Evolutionary conservation across 2,329 filamentous ascomycete genomes (phyloP).

Genomic region (Scolecobasidium constrictum): DNA sequence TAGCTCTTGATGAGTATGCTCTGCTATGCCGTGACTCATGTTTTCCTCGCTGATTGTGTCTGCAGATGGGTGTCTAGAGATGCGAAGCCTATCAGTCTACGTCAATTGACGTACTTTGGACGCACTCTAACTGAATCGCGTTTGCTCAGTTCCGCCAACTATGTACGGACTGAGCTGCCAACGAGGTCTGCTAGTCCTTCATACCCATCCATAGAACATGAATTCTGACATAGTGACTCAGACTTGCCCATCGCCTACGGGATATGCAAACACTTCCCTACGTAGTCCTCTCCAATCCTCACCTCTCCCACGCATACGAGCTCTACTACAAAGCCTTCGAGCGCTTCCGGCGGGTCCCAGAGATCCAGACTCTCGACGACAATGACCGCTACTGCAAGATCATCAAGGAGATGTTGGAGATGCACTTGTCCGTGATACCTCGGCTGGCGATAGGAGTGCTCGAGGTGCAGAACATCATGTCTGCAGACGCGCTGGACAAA

Average conservation of each 20-base stretch:
- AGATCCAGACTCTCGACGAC: constrained; percentile 76
- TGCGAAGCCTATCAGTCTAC: constrained; percentile 87
- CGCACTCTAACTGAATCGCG: constrained; percentile 83
- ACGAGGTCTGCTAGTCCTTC: constrained; percentile 53
- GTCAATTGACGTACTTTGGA: constrained; percentile 95
- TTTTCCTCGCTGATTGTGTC: no score
- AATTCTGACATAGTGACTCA: constrained; percentile 25
- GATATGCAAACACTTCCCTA: constrained; percentile 97
- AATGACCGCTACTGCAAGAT: constrained; percentile 80
- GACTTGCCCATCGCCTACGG: constrained; percentile 84
- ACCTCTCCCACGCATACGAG: constrained; percentile 92
- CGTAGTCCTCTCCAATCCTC: constrained; percentile 87
- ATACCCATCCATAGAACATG: not conserved
- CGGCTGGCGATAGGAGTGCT: constrained; percentile 89
- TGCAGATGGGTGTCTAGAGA: constrained; percentile 84
- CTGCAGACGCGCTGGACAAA: constrained; percentile 68
- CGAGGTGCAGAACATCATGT: constrained; percentile 76
- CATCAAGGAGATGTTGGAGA: constrained; percentile 67
- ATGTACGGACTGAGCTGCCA: constrained; percentile 88
- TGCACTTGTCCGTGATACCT: constrained; percentile 88
- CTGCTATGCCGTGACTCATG: no score
- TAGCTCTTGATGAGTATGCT: constrained; percentile 47
- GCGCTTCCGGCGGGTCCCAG: constrained; percentile 68
- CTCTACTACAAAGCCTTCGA: constrained; percentile 97
- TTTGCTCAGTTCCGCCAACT: constrained; percentile 90